Evolutionary conservation across 805 yeast genomes (phyloP), one percentile per base, ranked within the genome.

Genomic region (Schizosaccharomyces lindneri): DNA sequence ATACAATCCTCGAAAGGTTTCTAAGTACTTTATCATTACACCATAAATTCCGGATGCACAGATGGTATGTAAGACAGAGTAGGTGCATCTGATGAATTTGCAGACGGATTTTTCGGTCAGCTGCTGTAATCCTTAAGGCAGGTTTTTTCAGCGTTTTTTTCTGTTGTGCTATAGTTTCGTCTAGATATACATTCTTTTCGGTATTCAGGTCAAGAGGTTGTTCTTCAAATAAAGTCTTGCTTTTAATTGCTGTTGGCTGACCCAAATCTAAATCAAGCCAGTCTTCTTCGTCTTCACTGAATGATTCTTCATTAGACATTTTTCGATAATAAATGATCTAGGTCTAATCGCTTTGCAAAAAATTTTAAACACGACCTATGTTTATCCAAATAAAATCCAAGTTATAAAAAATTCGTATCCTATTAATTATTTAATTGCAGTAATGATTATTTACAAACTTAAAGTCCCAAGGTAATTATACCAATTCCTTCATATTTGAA

Each of bases 21-120:
- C 9, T 31, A 1, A 36, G n/a, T 24, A 9, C 31, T 24, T 36
- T 32, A 15, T 19, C 27, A 11, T 27, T 6, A 27, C 60, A 57
- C 46, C 43, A 57, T 6, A 24, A 11, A 21, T 61, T 46, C 17
- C 61, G 29, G 27, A 41, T 57, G 36, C 48, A 61, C 31, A 61
- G 39, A 41, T 41, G 62, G 29, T 32, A 32, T 3, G 55, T 24
- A 15, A 55, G 31, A 32, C 62, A 55, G 19, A 36, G 13, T n/a
- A 32, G n/a, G 46, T 61, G 61, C 27, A 36, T n/a, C 15, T 61
- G 36, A 32, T 41, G 55, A 62, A 36, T 57, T 29, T 57, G 48
- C 19, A 29, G 43, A 3, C 60, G 41, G 19, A 57, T 57, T 36
- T 57, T 57, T 11, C 60, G 19, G 27, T 57, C 60, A 11, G n/a